Conservation (phyloP, 768 basidiomycete species). For the Pleurotus eryngii region DNA sequence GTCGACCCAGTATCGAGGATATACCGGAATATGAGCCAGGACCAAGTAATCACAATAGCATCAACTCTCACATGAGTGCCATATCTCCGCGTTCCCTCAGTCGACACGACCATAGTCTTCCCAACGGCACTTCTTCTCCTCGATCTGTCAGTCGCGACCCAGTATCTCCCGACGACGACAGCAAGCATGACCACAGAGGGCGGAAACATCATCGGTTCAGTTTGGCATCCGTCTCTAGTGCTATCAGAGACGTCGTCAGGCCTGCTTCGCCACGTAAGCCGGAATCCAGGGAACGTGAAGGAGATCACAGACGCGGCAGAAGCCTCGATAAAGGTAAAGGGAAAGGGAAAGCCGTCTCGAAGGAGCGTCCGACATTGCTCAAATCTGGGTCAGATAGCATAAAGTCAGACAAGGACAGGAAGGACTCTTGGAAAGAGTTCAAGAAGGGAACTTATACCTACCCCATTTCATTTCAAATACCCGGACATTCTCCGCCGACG, state of each 20-base stretch:
- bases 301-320: slow-evolving; percentile 14
- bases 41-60: neutral
- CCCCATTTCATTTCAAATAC: slow-evolving; percentile 89
- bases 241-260: slow-evolving; percentile 46
- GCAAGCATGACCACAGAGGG: slow-evolving; percentile 20
- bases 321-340: slow-evolving; percentile 16
- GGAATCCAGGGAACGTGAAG: slow-evolving; percentile 7
- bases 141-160: neutral
- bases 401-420: slow-evolving; percentile 37
- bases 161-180: slow-evolving; percentile 10
- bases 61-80: neutral
- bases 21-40: slow-evolving; percentile 31
- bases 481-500: slow-evolving; percentile 74
- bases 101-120: neutral
- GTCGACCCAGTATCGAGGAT: slow-evolving; percentile 38
- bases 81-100: neutral
- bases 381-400: slow-evolving; percentile 36
- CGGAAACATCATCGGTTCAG: slow-evolving; percentile 45
- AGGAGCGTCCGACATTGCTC: slow-evolving; percentile 25
- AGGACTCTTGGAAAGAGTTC: slow-evolving; percentile 81
- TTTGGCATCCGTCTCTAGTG: slow-evolving; percentile 48
- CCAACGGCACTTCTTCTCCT: neutral
- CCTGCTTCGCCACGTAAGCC: slow-evolving; percentile 37
- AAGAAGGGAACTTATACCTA: slow-evolving; percentile 92
- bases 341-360: slow-evolving; percentile 21